Conservation (phyloP, 768 basidiomycete genomes). For the Aureoboletus auriporus region DNA sequence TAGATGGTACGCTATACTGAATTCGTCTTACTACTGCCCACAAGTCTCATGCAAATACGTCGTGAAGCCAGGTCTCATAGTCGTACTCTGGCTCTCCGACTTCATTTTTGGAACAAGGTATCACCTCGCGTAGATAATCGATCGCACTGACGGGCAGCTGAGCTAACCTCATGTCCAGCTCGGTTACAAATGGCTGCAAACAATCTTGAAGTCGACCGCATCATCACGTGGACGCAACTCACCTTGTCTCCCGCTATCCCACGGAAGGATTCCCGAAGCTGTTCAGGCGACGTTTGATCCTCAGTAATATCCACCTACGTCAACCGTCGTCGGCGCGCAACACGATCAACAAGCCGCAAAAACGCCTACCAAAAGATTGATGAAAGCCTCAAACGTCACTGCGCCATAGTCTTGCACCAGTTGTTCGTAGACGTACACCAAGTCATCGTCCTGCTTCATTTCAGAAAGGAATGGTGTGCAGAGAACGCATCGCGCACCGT, state of each 20-base stretch:
- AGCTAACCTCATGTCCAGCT: conserved; percentile 84
- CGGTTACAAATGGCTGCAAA: conserved; percentile 83
- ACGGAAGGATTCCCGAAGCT: conserved; percentile 90
- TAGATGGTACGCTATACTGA: background rate
- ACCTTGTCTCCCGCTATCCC: conserved; percentile 91
- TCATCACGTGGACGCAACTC: conserved; percentile 8
- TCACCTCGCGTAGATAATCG: conserved; percentile 76
- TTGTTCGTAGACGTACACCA: conserved; percentile 79
- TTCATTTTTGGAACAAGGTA: conserved; percentile 58
- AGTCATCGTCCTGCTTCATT: conserved; percentile 69
- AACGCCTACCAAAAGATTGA: conserved; percentile 75
- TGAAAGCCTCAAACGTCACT: conserved; percentile 90
- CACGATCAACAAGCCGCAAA: background rate
- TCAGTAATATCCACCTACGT: conserved; percentile 89
- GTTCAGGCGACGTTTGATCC: conserved; percentile 90
- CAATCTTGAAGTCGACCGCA: background rate
- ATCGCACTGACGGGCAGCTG: conserved; percentile 72
- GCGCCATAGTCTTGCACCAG: conserved; percentile 79
- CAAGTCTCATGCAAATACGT: conserved; percentile 59
- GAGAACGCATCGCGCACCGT: conserved; percentile 44
- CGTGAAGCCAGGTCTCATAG: conserved; percentile 78
- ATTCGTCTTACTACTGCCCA: background rate
- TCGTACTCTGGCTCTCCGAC: conserved; percentile 68
- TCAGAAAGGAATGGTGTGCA: background rate
- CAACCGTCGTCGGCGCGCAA: conserved; percentile 3